Conservation (phyloP, 2,329 filamentous ascomycete species). For the Trichoderma sp. region DNA sequence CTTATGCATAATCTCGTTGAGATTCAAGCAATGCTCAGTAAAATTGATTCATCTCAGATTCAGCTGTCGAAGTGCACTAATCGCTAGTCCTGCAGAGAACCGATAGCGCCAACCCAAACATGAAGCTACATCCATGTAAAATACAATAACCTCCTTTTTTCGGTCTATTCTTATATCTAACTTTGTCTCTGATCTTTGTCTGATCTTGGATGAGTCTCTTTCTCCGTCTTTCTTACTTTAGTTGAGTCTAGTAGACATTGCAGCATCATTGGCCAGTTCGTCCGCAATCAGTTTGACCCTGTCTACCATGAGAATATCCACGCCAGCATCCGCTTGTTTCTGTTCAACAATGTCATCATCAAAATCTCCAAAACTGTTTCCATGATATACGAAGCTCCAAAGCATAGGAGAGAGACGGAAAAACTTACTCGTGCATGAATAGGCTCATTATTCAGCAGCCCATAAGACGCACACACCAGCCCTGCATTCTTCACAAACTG, state of each 20-base stretch:
- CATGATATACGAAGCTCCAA: neutral
- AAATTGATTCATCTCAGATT: neutral
- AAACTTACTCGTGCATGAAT: constrained; percentile 28
- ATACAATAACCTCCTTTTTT: neutral
- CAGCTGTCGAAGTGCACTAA: neutral
- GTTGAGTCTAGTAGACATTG: constrained; percentile 1
- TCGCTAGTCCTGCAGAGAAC: neutral
- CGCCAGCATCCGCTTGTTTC: constrained; percentile 30
- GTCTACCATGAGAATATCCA: constrained; percentile 31
- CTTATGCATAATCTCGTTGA: neutral
- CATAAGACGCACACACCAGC: constrained; percentile 43
- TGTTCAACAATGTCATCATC: neutral
- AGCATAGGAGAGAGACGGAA: neutral
- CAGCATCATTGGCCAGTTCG: neutral
- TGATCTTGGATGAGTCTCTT: neutral
- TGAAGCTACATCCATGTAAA: neutral
- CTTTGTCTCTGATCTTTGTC: neutral
- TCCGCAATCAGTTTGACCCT: constrained; percentile 30
- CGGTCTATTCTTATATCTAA: neutral
- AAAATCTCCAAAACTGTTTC: neutral
- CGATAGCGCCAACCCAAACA: neutral
- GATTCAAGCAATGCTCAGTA: neutral
- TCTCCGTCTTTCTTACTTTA: neutral
- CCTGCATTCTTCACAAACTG: constrained; percentile 40
- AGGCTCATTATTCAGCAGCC: constrained; percentile 39